Evolutionary conservation across 2,329 filamentous ascomycete species (phyloP).

Genomic region (Cercospora citrullina): DNA sequence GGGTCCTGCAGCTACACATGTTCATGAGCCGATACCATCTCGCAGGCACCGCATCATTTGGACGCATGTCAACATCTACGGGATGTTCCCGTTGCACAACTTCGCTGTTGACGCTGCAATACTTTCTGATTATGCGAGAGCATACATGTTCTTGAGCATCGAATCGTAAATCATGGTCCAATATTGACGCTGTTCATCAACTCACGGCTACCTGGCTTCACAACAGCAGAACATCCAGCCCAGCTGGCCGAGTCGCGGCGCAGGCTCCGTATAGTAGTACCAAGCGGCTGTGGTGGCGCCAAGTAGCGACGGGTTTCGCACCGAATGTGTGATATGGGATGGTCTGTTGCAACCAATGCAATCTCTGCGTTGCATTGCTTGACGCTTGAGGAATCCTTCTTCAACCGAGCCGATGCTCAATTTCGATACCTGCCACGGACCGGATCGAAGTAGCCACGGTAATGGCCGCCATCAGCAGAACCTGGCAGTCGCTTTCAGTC

Average conservation of each 20-base stretch:
- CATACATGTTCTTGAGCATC: too few species aligned
- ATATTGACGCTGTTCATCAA: neutral
- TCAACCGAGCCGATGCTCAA: neutral
- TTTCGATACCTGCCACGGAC: constrained; percentile 10
- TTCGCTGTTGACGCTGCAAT: neutral
- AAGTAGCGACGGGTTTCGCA: neutral
- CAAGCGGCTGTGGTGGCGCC: neutral
- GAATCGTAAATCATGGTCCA: neutral
- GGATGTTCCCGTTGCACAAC: neutral
- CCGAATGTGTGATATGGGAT: neutral
- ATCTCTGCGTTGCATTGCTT: neutral
- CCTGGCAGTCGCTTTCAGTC: neutral
- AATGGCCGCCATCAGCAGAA: neutral
- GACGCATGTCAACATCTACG: neutral
- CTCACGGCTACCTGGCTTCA: neutral
- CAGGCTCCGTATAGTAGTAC: neutral
- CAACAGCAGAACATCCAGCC: neutral
- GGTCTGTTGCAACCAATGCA: neutral
- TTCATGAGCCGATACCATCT: neutral
- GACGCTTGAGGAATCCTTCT: neutral
- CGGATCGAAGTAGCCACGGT: constrained; percentile 11
- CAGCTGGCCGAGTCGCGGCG: neutral
- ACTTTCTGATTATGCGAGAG: neutral
- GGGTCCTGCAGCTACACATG: neutral
- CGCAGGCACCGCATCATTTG: neutral